phyloP scores from a whole-genome alignment of 768 basidiomycete genomes.

The Boletus patriciae region DNA sequence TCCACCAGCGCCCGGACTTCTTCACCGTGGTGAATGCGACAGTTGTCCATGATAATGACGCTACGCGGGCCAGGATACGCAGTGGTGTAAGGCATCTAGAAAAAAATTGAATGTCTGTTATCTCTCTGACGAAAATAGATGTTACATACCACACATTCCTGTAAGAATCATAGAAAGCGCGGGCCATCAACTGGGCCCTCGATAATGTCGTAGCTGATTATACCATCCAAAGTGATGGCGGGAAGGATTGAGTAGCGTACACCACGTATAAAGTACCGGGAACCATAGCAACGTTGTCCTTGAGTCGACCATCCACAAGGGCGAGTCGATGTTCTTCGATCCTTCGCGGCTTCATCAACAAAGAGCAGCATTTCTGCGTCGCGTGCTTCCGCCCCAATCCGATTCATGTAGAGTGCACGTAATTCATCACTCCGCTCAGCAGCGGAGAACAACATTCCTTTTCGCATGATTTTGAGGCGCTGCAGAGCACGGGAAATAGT shows the following conservation, averaged over 20 bases:
- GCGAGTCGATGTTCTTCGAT: background rate
- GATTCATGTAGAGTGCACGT: constrained; percentile 10
- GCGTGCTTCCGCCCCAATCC: constrained; percentile 7
- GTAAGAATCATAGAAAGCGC: constrained; percentile 9
- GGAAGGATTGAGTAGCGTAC: constrained; percentile 14
- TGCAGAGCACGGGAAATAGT: background rate
- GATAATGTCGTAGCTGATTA: constrained; percentile 14
- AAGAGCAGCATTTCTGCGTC: constrained; percentile 25
- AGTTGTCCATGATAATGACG: constrained; percentile 28
- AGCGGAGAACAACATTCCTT: constrained; percentile 2
- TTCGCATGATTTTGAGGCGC: constrained; percentile 6
- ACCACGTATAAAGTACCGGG: constrained; percentile 16
- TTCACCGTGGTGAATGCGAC: constrained; percentile 16
- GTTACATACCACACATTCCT: constrained; percentile 9
- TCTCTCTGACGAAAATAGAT: too few relatives aligned
- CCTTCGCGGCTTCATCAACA: constrained; percentile 18
- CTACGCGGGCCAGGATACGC: background rate
- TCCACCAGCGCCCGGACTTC: constrained; percentile 19
- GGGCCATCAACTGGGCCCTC: constrained; percentile 14
- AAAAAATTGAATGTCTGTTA: too few relatives aligned
- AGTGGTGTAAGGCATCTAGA: constrained; percentile 4
- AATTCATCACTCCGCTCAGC: constrained; percentile 9
- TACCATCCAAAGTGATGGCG: too few relatives aligned
- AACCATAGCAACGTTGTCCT: constrained; percentile 2
- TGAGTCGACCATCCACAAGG: background rate